Evolutionary conservation across 2,329 filamentous ascomycete genomes (phyloP).

Genomic region (Colletotrichum sidae): DNA sequence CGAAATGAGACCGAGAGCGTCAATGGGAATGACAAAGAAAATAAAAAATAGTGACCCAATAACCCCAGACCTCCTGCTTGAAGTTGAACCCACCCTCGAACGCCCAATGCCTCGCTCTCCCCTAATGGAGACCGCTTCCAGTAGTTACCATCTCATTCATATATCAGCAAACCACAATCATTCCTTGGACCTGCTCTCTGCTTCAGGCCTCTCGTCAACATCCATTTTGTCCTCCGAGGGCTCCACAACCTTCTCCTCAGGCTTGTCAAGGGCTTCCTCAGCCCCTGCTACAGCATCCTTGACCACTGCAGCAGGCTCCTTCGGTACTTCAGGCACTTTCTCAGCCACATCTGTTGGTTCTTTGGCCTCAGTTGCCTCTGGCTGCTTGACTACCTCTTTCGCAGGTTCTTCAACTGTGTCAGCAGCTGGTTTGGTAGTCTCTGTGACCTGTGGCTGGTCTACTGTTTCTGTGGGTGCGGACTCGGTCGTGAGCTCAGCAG

Average conservation of each 20-base stretch:
- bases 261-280: constrained; percentile 32
- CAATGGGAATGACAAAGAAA: too few species aligned
- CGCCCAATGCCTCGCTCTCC: too few species aligned
- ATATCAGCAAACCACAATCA: constrained; percentile 3
- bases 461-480: constrained; percentile 38
- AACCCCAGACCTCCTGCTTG: background rate
- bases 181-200: constrained; percentile 23
- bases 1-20: too few species aligned
- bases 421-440: constrained; percentile 30
- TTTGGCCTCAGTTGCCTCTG: constrained; percentile 37
- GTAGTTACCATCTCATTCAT: constrained; percentile 21
- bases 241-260: constrained; percentile 35
- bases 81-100: background rate
- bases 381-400: constrained; percentile 34
- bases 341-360: constrained; percentile 3
- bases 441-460: constrained; percentile 34
- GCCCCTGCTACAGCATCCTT: constrained; percentile 15
- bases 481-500: constrained; percentile 23
- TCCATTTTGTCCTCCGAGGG: constrained; percentile 40
- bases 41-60: background rate
- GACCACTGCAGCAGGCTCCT: constrained; percentile 40
- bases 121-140: too few species aligned
- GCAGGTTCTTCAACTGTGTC: constrained; percentile 6
- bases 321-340: background rate
- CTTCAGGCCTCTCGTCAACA: constrained; percentile 37